Conservation (phyloP, 2,329 filamentous ascomycete genomes). For the Cladorrhinum sp. region DNA sequence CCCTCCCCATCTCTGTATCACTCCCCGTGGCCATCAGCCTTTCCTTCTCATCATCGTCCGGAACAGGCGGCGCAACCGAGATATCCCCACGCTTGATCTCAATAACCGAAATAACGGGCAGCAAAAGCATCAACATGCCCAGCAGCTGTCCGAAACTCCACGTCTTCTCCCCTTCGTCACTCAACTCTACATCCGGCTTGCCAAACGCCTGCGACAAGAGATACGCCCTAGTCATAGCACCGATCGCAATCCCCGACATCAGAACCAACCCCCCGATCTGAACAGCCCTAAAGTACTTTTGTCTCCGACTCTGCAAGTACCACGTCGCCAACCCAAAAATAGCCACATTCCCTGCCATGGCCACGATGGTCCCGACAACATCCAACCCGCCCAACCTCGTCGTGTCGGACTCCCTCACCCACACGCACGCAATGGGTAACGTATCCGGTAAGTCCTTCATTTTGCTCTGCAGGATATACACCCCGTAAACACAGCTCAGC, state of each 20-base stretch:
- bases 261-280: slow-evolving; percentile 52
- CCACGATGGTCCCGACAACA: slow-evolving; percentile 57
- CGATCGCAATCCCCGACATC: slow-evolving; percentile 55
- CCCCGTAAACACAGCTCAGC: slow-evolving; percentile 53
- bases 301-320: slow-evolving; percentile 58
- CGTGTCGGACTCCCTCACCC: slow-evolving; percentile 38
- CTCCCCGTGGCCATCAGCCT: slow-evolving; percentile 6
- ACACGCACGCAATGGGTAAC: slow-evolving; percentile 61
- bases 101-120: slow-evolving; percentile 57
- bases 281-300: slow-evolving; percentile 52
- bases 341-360: slow-evolving; percentile 56
- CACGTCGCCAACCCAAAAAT: slow-evolving; percentile 60
- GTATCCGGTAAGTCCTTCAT: slow-evolving; percentile 46
- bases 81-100: slow-evolving; percentile 46
- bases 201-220: slow-evolving; percentile 61
- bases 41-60: slow-evolving; percentile 21
- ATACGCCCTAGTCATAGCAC: slow-evolving; percentile 54
- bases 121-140: slow-evolving; percentile 55
- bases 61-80: slow-evolving; percentile 22
- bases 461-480: slow-evolving; percentile 56
- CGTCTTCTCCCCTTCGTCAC: slow-evolving; percentile 50
- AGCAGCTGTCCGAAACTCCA: slow-evolving; percentile 65
- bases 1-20: background rate
- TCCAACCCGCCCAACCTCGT: slow-evolving; percentile 40
- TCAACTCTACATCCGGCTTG: slow-evolving; percentile 46